Percentiles rank a stretch among this genome's conserved stretches.
phyloP scores from a whole-genome alignment of 768 basidiomycete genomes.

The Ramaria sp. region DNA sequence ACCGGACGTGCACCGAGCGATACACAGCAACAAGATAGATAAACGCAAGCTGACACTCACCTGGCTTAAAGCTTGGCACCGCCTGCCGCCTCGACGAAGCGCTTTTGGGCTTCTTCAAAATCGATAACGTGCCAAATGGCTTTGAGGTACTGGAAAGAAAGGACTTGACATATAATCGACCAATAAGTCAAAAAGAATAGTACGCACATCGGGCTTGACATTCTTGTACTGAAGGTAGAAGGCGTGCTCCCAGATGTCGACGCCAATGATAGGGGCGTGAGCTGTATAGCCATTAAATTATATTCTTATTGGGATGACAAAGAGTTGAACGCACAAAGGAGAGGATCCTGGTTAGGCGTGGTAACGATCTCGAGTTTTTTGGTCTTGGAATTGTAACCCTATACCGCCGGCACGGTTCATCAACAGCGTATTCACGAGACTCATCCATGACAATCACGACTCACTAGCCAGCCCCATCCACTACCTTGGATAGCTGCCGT shows the following conservation, averaged over 20 bases:
- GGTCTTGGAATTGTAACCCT: constrained; percentile 61
- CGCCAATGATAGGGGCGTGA: constrained; percentile 75
- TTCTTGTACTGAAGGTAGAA: constrained; percentile 97
- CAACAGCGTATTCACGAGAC: background rate
- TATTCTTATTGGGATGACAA: background rate
- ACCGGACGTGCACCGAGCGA: no score
- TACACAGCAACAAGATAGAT: no score
- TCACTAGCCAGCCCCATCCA: constrained; percentile 94
- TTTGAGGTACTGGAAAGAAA: constrained; percentile 45
- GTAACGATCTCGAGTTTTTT: constrained; percentile 79
- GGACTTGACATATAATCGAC: background rate
- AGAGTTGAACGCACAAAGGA: constrained; percentile 31
- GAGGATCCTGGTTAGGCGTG: constrained; percentile 93
- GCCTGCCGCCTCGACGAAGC: constrained; percentile 35
- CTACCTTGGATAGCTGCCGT: constrained; percentile 86
- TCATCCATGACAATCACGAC: constrained; percentile 21
- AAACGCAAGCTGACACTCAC: no score
- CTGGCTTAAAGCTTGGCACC: constrained; percentile 26
- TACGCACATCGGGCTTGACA: constrained; percentile 79
- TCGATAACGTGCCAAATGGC: constrained; percentile 68
- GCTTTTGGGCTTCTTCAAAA: constrained; percentile 66
- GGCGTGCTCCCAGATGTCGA: constrained; percentile 94
- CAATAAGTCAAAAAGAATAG: background rate
- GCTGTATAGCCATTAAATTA: constrained; percentile 6
- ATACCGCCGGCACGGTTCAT: background rate